Evolutionary conservation across 1,284 basidiomycete species (phyloP).

Genomic region (Irpex sp.): DNA sequence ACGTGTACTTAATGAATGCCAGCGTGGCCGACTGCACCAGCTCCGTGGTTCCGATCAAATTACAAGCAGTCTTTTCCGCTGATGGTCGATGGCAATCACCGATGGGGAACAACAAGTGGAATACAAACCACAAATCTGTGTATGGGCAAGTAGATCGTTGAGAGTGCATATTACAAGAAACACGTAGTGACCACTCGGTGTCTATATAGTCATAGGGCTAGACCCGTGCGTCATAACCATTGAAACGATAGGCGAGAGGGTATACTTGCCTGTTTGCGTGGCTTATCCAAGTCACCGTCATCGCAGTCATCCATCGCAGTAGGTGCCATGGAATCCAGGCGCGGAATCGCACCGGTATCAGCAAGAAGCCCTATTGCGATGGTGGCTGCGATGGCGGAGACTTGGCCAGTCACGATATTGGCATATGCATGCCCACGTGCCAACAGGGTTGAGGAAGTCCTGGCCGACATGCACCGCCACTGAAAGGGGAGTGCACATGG

Average conservation of each 20-base stretch:
- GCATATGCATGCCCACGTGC: background rate
- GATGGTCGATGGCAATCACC: background rate
- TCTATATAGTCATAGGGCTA: background rate
- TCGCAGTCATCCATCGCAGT: conserved; percentile 78
- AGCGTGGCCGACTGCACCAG: background rate
- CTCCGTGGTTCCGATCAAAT: background rate
- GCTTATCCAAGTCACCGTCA: conserved; percentile 32
- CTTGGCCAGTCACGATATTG: conserved; percentile 10
- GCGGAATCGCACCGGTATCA: conserved; percentile 25
- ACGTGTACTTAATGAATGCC: background rate
- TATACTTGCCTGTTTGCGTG: conserved; percentile 7
- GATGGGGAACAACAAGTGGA: background rate
- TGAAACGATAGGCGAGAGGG: conserved; percentile 10
- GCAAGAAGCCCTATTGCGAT: conserved; percentile 30
- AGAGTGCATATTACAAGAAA: background rate
- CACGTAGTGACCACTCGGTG: background rate
- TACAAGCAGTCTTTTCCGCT: background rate
- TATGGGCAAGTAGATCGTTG: background rate
- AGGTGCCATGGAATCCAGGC: conserved; percentile 32
- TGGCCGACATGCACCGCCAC: too few relatives aligned
- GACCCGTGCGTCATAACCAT: background rate
- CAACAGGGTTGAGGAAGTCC: too few relatives aligned
- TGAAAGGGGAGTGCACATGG: too few relatives aligned
- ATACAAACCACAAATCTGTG: background rate
- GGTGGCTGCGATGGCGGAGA: conserved; percentile 41